These are phyloP conservation scores for Phaeosphaeria sp. DNA, from an alignment of 2,329 filamentous ascomycete species.

Conservation along the genomic window DNA sequence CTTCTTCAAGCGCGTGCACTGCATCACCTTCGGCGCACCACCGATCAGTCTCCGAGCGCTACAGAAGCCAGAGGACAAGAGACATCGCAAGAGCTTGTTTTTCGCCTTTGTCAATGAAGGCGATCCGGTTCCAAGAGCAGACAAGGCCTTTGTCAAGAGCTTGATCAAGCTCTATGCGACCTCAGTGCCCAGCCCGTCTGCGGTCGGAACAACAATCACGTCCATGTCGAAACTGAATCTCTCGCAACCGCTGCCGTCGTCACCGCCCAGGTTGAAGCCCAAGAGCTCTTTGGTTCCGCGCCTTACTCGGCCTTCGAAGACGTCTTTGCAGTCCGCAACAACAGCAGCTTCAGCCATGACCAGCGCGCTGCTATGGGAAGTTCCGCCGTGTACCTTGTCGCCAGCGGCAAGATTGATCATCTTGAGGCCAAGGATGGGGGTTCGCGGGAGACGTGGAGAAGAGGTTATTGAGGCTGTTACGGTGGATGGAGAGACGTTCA, in stretches of 20 bases:
- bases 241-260: conserved; percentile 9
- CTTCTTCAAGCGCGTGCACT: conserved; percentile 80
- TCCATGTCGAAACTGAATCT: conserved; percentile 36
- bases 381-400: conserved; percentile 71
- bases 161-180: conserved; percentile 73
- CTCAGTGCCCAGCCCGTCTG: conserved; percentile 56
- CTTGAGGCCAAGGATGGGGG: conserved; percentile 53
- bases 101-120: conserved; percentile 85
- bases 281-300: conserved; percentile 14
- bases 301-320: conserved; percentile 28
- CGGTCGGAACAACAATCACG: conserved; percentile 21
- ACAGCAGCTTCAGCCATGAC: conserved; percentile 38
- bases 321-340: conserved; percentile 28
- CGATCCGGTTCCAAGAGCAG: conserved; percentile 78
- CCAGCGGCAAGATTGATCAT: conserved; percentile 74
- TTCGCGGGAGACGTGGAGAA: conserved; percentile 42
- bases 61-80: conserved; percentile 57
- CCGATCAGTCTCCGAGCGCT: conserved; percentile 77
- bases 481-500: conserved; percentile 70
- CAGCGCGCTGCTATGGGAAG: conserved; percentile 62
- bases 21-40: conserved; percentile 84
- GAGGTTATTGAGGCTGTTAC: conserved; percentile 71
- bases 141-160: conserved; percentile 76
- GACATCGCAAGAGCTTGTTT: conserved; percentile 72
- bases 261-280: conserved; percentile 20